Percentiles rank a stretch among this genome's conserved stretches.
Evolutionary conservation across 306 rosid species (phyloP).

Genomic region (Purshia tridentata): DNA sequence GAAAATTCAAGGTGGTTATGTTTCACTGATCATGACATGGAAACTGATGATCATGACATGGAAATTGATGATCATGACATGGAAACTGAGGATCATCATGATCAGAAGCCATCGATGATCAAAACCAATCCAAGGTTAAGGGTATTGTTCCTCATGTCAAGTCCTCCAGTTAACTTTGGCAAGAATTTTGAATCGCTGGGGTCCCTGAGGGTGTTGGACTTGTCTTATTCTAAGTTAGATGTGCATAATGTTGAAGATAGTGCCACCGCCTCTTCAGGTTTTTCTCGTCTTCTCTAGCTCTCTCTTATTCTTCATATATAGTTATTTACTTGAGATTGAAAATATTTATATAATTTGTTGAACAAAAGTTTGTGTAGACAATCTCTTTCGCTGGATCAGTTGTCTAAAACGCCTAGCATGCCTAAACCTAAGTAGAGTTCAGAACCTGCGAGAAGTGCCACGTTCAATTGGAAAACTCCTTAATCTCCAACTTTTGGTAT

Average conservation of each 20-base stretch:
- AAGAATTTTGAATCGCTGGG: background rate
- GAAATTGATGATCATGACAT: too few species aligned
- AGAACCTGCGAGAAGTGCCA: background rate
- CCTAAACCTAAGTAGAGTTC: constrained; percentile 11
- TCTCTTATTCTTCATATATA: too few species aligned
- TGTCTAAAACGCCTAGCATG: constrained; percentile 18
- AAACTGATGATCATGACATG: too few species aligned
- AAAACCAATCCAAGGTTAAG: background rate
- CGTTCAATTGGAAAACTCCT: constrained; percentile 10
- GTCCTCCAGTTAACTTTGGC: background rate
- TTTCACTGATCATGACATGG: background rate
- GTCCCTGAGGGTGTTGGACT: constrained; percentile 19
- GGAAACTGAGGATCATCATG: background rate
- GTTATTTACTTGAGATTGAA: too few species aligned
- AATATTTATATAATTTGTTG: background rate
- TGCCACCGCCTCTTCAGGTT: background rate
- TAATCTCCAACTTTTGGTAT: constrained; percentile 15
- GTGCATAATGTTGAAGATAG: background rate
- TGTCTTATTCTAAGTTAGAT: constrained; percentile 1
- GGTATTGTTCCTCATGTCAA: background rate
- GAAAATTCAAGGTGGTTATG: constrained; percentile 2
- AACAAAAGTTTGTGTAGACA: too few species aligned
- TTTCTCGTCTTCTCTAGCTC: background rate
- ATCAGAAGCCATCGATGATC: background rate
- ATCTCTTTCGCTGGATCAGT: background rate